phyloP scores from a whole-genome alignment of 768 basidiomycete species.

The Pleurotus citrinopileatus region DNA sequence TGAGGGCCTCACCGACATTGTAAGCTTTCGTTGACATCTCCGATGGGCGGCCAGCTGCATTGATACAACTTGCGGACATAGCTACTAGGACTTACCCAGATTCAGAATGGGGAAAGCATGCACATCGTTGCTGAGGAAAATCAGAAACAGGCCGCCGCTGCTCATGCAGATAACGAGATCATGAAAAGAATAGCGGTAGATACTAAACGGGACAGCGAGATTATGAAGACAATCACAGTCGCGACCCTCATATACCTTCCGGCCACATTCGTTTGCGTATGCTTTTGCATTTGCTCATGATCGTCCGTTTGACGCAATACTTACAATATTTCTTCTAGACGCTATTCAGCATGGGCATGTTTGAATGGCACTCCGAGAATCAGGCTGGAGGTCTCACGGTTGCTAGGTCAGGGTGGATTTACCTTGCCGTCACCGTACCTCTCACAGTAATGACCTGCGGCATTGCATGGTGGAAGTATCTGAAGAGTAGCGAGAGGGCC shows the following conservation, averaged over 20 bases:
- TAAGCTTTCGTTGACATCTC: no score
- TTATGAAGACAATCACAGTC: background rate
- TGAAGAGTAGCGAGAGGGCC: no score
- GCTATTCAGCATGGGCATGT: background rate
- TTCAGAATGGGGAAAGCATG: background rate
- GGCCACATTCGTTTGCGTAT: background rate
- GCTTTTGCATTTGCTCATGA: background rate
- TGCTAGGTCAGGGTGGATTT: no score
- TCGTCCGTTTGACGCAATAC: background rate
- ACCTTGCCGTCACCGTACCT: no score
- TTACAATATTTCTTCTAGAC: background rate
- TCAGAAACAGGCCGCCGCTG: background rate
- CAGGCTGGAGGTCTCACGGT: no score
- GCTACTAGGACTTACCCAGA: background rate
- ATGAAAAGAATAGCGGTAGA: background rate
- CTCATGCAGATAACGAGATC: no score
- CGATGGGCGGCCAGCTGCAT: no score
- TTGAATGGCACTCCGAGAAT: background rate
- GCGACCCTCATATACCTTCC: background rate
- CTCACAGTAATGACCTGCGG: no score
- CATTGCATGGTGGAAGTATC: no score
- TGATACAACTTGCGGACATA: no score
- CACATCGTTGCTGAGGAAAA: background rate
- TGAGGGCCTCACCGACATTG: no score
- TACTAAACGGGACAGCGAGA: background rate